Percentiles rank a stretch among this genome's conserved stretches.
phyloP scores from a whole-genome alignment of 768 basidiomycete species.

The Pholiota conissans region DNA sequence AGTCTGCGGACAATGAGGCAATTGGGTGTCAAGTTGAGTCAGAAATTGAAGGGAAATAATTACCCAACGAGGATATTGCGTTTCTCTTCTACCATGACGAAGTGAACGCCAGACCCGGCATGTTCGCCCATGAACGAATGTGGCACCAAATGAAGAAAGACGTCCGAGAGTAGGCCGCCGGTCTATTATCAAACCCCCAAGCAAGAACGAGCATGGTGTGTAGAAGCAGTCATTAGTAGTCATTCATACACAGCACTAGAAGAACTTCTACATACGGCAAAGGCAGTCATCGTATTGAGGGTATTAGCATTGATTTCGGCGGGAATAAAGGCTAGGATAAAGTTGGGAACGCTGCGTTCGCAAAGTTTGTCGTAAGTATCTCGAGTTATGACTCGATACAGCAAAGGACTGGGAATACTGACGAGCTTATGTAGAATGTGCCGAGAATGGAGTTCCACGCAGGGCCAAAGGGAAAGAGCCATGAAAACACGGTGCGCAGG shows the following conservation, averaged over 20 bases:
- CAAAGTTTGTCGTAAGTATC: conserved; percentile 10
- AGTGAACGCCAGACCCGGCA: conserved; percentile 67
- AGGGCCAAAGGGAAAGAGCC: conserved; percentile 88
- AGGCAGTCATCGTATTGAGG: conserved; percentile 92
- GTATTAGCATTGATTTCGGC: conserved; percentile 83
- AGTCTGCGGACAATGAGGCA: conserved; percentile 41
- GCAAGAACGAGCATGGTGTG: conserved; percentile 15
- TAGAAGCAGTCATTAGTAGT: neutral
- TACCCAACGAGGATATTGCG: conserved; percentile 90
- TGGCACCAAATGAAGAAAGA: conserved; percentile 89
- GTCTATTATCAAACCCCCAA: conserved; percentile 45
- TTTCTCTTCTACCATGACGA: conserved; percentile 88
- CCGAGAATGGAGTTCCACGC: conserved; percentile 89
- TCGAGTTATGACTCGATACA: conserved; percentile 1
- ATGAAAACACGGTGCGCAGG: conserved; percentile 77
- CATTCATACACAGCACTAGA: neutral
- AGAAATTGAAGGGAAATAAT: conserved; percentile 16
- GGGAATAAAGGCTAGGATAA: conserved; percentile 93
- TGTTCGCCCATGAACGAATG: conserved; percentile 92
- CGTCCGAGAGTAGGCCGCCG: conserved; percentile 89
- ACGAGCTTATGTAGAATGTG: conserved; percentile 98
- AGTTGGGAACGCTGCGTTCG: conserved; percentile 76
- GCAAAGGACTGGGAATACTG: conserved; percentile 31
- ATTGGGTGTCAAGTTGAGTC: neutral
- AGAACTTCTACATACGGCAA: conserved; percentile 65